Percentiles rank a stretch among this genome's conserved stretches.
These are phyloP conservation scores for Eucalyptus decipiens DNA, from an alignment of 345 rosid genomes.

Conservation along the genomic window DNA sequence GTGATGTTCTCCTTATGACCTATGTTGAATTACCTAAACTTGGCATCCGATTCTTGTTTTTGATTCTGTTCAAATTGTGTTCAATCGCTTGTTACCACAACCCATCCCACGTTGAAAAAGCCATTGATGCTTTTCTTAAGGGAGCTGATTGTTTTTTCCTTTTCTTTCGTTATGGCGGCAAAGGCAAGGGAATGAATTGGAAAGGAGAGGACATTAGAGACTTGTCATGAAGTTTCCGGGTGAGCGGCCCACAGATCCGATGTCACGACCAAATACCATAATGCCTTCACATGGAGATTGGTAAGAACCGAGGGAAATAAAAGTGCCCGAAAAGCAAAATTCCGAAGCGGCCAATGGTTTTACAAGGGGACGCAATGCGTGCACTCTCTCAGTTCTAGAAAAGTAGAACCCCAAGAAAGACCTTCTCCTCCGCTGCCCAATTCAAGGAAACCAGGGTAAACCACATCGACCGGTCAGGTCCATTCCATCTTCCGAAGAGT, in stretches of 20 bases:
- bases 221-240: neutral
- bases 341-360: neutral
- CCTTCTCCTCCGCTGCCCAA: neutral
- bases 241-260: neutral
- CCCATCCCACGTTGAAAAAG: neutral
- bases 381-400: neutral
- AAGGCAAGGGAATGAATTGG: neutral
- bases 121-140: neutral
- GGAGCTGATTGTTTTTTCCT: neutral
- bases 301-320: neutral
- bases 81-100: fast-evolving
- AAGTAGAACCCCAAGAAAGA: neutral
- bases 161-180: neutral
- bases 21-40: neutral
- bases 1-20: fast-evolving
- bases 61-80: neutral
- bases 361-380: neutral
- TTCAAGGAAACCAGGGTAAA: neutral
- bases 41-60: neutral
- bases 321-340: neutral
- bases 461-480: neutral
- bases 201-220: neutral
- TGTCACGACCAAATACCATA: neutral
- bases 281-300: neutral
- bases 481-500: neutral